Evolutionary conservation across 2,329 filamentous ascomycete genomes (phyloP).

Genomic region (Aspergillus piperis): DNA sequence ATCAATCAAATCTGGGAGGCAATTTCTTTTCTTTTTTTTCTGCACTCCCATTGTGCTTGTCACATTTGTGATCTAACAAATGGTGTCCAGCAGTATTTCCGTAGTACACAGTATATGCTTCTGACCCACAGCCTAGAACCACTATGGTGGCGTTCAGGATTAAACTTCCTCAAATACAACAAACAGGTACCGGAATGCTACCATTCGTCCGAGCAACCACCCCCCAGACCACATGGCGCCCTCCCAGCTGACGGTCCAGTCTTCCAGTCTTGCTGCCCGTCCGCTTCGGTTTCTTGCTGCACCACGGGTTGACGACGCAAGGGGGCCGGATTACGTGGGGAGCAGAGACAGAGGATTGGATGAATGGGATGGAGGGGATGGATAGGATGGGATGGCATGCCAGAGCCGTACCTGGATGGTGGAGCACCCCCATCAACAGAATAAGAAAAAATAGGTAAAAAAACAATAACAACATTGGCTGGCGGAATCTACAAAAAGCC

Average conservation of each 20-base stretch:
- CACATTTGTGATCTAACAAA: too few relatives aligned
- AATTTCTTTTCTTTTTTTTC: not conserved
- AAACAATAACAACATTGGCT: slow-evolving; percentile 1
- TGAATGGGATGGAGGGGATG: too few relatives aligned
- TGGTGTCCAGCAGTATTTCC: not conserved
- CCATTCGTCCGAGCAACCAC: slow-evolving; percentile 7
- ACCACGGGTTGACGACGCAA: slow-evolving; percentile 4
- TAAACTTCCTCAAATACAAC: not conserved
- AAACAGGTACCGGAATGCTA: slow-evolving; percentile 2
- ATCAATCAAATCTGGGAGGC: too few relatives aligned
- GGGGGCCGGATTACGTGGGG: slow-evolving; percentile 8
- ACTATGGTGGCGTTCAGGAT: not conserved
- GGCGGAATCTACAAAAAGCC: not conserved
- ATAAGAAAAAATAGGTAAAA: not conserved
- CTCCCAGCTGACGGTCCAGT: not conserved
- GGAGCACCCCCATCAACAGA: not conserved
- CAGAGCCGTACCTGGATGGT: slow-evolving; percentile 2
- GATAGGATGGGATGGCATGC: slow-evolving; percentile 1
- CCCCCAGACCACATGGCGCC: slow-evolving; percentile 6
- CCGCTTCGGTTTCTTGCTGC: not conserved
- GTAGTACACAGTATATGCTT: too few relatives aligned
- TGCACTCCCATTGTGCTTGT: not conserved
- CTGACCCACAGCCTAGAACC: not conserved
- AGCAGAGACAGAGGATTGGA: not conserved
- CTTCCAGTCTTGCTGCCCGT: not conserved